These are phyloP conservation scores for Lepraria neglecta DNA, from an alignment of 495 filamentous ascomycete species.

Conservation along the genomic window DNA sequence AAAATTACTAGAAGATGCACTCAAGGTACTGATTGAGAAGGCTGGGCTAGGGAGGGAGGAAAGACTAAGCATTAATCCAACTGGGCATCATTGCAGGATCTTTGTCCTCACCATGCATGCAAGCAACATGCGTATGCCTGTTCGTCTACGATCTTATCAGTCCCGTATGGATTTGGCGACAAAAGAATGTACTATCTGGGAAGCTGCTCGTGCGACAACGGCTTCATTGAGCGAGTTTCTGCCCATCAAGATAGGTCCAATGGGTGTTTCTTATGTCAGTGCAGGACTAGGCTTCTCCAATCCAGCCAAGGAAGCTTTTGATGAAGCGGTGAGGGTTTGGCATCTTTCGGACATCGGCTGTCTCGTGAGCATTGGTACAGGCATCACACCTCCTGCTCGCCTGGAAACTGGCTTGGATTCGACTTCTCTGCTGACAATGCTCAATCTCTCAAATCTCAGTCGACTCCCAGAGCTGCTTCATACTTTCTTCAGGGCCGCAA, in stretches of 20 bases:
- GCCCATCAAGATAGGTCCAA: neutral
- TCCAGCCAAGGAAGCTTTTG: constrained; percentile 1
- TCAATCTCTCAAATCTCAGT: neutral
- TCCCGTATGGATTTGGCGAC: neutral
- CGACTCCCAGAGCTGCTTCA: neutral
- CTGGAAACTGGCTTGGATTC: neutral
- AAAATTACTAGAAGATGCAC: neutral
- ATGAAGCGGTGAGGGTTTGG: neutral
- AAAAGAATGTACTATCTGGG: neutral
- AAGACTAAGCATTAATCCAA: neutral
- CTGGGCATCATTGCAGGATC: neutral
- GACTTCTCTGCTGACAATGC: neutral
- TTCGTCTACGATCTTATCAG: neutral
- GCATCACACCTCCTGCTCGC: neutral
- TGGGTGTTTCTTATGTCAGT: neutral
- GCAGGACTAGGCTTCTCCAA: neutral
- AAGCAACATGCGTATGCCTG: neutral
- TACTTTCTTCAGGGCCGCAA: neutral
- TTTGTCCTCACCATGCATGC: neutral
- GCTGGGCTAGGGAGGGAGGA: neutral
- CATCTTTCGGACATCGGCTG: neutral
- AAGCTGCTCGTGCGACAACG: neutral
- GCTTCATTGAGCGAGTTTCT: neutral
- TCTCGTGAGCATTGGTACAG: neutral
- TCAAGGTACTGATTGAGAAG: neutral